Evolutionary conservation across 805 yeast genomes (phyloP), one percentile per base, ranked within the genome.

Genomic region (Barnettozyma pratensis): DNA sequence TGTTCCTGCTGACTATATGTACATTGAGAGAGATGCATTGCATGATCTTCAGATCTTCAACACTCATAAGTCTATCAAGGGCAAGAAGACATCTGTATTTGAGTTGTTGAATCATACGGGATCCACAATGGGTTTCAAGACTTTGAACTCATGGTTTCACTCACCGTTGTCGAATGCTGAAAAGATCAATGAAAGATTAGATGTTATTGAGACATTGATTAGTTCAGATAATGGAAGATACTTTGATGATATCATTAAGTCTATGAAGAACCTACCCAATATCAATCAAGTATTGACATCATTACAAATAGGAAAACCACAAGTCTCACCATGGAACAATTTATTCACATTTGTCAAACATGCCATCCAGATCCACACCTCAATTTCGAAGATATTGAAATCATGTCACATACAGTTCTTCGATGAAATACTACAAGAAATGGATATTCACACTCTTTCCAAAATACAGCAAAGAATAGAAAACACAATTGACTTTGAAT

Each of bases 401-500:
- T 7, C 46, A 11, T 10, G 43, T 34, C 10, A 39, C 36, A 32
- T 45, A 19, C 41, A 45, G 28, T 28, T 62, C 14, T 54, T 63
- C 19, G 4, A 31, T 1, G 41, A 50, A 6, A 55, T 65, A n/a
- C 6, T 45, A 2, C 45, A 56, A 2, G 28, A 42, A 0, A 45
- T 62, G 3, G 54, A 58, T 28, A 4, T 43, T 1, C 42, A 48
- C 1, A 12, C 31, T 1, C 32, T 66, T 2, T 42, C 48, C 4
- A 30, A 37, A 4, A 34, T 66, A 3, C 41, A 54, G 7, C 37
- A 44, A 39, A 54, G 49, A 43, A 54, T 66, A 35, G 62, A 65
- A 28, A 45, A 40, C 27, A 60, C 55, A 10, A 64, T 72, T 39
- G 77, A 75, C 53, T 63, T 69, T 48, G 73, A 64, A n/a, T 46